Base-by-base conservation (phyloP, 2,329 filamentous ascomycete genomes). In the Kalaharituber pfeilii region DNA sequence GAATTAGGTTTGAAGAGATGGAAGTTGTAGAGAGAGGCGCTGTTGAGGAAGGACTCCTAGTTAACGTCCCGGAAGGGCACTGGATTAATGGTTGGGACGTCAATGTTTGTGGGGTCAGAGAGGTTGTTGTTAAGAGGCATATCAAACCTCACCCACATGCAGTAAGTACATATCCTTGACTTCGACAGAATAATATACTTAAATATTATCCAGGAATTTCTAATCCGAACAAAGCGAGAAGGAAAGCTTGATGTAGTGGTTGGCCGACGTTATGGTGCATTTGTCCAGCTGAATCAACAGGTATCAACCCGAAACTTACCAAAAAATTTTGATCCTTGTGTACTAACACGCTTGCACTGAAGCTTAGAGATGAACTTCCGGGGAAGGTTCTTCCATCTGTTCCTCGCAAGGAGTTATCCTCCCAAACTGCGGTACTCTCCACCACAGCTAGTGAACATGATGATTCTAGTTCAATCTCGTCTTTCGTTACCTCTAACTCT, bases 1-100 rank as follows among this genome's bases (percentile, higher is more conserved):
- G 91, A 55, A 95, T 98, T 65, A 80, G 87, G 51, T 98, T 98
- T 67, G 86, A 87, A 1, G 91, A 98, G 69, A 83, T 98, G 70
- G 91, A 98, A 66, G 87, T 96, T 24, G 86, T 98, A 26, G 91
- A 98, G 65, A 79, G 86, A 59, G 84, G 86, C 53, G 88, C 91
- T 44, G 93, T 94, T 65, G 88, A 95, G 56, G 84, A 86, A 22
- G 89, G 91, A 0, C 74, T 98, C 52, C 75, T 94, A 56, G 79
- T 87, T 56, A 93, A 88, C 44, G 73, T 89, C 59, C 91, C 91
- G 0, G 86, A 95, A 67, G 91, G 91, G 3, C 83, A 95, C 67
- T 83, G 81, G 59, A 84, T 95, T 64, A 89, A 98, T 66, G 86
- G 87, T 27, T 96, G 91, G 91, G 91, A 96, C 67, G 80, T 95